Conservation (phyloP, 345 rosid genomes). For the Cardiospermum halicacabum region DNA sequence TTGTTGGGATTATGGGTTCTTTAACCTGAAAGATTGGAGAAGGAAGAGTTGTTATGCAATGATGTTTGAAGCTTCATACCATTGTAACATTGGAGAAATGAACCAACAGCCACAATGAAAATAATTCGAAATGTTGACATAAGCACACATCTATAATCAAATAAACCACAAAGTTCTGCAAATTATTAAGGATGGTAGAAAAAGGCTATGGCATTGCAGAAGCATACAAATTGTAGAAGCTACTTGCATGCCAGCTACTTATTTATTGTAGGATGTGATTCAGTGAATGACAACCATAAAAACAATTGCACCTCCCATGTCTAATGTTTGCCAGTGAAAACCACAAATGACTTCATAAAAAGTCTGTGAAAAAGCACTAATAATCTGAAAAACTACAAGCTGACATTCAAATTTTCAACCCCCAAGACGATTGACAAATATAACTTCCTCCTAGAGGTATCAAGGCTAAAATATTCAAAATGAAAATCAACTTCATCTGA, state of each 20-base stretch:
- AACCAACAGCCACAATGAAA: background rate
- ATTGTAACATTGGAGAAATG: background rate
- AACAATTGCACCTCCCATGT: no score
- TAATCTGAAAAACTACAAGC: background rate
- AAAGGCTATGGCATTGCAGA: background rate
- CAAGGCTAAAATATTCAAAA: background rate
- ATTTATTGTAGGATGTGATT: no score
- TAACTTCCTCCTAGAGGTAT: background rate
- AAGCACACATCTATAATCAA: background rate
- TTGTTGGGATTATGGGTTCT: constrained; percentile 56
- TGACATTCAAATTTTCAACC: background rate
- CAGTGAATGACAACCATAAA: background rate
- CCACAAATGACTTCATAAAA: background rate
- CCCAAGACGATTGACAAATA: background rate
- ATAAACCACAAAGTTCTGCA: background rate
- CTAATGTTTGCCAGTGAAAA: background rate
- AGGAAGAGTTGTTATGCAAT: constrained; percentile 8
- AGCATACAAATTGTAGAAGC: background rate
- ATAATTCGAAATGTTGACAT: background rate
- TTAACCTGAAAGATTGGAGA: constrained; percentile 36
- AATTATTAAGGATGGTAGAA: background rate
- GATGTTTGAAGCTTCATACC: background rate
- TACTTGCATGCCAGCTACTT: background rate
- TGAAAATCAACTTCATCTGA: background rate
- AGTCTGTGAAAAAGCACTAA: background rate